A percentile compares a stretch with the other conserved stretches of the same genome.
Conservation (phyloP, 306 rosid genomes). For the Sindora glabra region DNA sequence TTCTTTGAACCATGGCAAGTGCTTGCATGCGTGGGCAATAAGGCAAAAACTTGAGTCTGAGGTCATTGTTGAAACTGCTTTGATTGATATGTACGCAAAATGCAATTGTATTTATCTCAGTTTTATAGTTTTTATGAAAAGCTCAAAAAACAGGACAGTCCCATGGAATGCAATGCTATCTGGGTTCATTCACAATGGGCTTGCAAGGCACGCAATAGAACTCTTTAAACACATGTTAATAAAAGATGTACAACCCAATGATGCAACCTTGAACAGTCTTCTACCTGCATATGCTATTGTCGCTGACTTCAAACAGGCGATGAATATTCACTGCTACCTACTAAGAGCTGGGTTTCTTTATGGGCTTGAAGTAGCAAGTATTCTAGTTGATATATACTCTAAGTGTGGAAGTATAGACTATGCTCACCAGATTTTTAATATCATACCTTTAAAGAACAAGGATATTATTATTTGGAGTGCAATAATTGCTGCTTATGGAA, state of each 20-base stretch:
- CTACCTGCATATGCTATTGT: conserved; percentile 73
- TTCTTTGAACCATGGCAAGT: conserved; percentile 43
- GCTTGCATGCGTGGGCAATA: conserved; percentile 74
- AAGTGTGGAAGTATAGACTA: conserved; percentile 62
- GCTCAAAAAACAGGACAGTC: conserved; percentile 54
- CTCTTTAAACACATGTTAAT: conserved; percentile 60
- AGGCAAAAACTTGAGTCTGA: conserved; percentile 57
- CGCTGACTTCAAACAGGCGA: conserved; percentile 65
- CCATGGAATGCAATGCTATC: conserved; percentile 81
- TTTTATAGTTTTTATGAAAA: conserved; percentile 42
- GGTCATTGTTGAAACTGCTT: conserved; percentile 71
- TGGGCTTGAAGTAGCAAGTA: conserved; percentile 54
- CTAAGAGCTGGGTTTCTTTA: conserved; percentile 54
- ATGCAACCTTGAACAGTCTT: conserved; percentile 59
- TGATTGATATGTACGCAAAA: conserved; percentile 68
- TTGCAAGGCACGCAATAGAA: conserved; percentile 55
- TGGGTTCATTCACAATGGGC: conserved; percentile 52
- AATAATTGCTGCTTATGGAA: conserved; percentile 65
- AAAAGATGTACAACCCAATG: conserved; percentile 46
- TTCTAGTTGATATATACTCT: conserved; percentile 64
- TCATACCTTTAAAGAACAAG: conserved; percentile 36
- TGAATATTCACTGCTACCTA: conserved; percentile 62
- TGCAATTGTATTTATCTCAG: conserved; percentile 37
- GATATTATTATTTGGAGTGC: conserved; percentile 73
- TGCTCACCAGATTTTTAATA: conserved; percentile 52